Base-by-base conservation (phyloP, 2,329 filamentous ascomycete species). In the Decorospora gaudefroyi region DNA sequence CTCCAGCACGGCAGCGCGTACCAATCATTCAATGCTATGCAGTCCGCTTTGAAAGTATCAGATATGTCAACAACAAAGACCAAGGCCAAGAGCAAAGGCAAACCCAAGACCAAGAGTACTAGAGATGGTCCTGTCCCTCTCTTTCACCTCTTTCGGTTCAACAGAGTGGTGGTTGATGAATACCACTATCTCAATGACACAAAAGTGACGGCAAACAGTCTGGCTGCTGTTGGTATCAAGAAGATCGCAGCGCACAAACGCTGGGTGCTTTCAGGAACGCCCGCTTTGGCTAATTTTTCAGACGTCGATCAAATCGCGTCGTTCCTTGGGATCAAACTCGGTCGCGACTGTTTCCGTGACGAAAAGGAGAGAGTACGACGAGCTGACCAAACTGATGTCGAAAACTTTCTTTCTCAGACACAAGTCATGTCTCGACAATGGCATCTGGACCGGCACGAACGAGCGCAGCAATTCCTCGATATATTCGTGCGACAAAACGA, bases 251-350 rank as follows among this genome's bases (percentile, higher is more conserved):
- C 79, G 8, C 69, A 74, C 28, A 80, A 78, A 27, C 76, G 76
- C 40, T 86, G 83, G 83, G 72, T 83, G 5, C 68, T 87, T 2
- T 86, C 83, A 0, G 84, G 80, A 3, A 87, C 84, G 1, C 83
- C 84, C 1, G 72, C 75, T 0, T 58, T 85, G 2, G 72, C 74
- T 4, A 77, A 80, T 40, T 84, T 84, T 54, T 74, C 76, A 1
- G 80, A 84, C 49, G 71, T 86, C 6, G 80, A 83, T 37, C 74
- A 74, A 11, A 81, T 85, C 44, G 81, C 81, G 1, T 69, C 68
- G 1, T 76, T 85, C 11, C 60, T 87, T 2, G 76, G 77, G 1
- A 66, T 84, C 15, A 72, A 75, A 31, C 67, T 87, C 0, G 82
- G 80, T 2, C 63, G 77, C 13, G n/a, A n/a, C n/a, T 75, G 82